These are phyloP conservation scores for Cercospora canescens DNA, from an alignment of 2,329 filamentous ascomycete genomes.

Conservation along the genomic window DNA sequence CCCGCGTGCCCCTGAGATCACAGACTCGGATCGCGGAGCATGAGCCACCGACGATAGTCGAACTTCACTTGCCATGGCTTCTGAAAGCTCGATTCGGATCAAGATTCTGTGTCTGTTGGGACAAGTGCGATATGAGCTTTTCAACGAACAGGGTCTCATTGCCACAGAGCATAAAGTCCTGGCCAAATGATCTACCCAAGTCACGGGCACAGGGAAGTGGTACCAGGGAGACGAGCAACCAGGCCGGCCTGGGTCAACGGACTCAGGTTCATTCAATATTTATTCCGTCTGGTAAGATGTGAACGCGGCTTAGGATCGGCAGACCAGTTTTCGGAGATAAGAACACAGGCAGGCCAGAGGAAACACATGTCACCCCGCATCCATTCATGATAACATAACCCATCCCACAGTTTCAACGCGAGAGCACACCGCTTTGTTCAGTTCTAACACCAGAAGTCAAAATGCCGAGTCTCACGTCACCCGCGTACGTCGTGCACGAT, in stretches of 20 bases:
- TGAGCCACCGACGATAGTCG: not conserved
- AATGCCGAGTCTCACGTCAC: not conserved
- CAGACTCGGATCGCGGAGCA: not conserved
- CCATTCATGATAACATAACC: not conserved
- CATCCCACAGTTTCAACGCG: not conserved
- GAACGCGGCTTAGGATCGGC: not conserved
- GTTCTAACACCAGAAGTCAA: not conserved
- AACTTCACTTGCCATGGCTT: not conserved
- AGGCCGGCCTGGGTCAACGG: not conserved
- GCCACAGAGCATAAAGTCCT: not conserved
- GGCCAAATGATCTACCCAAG: not conserved
- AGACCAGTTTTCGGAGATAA: not conserved
- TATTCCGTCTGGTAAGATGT: not conserved
- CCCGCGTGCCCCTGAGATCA: not conserved
- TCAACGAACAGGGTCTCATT: too few species aligned
- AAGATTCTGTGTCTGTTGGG: too few species aligned
- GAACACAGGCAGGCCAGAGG: not conserved
- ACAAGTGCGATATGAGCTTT: too few species aligned
- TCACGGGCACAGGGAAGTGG: not conserved
- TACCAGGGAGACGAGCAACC: not conserved
- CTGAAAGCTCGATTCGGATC: too few species aligned
- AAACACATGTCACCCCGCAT: not conserved
- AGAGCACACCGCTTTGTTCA: not conserved
- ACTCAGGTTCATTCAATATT: not conserved
- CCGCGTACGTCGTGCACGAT: slow-evolving; percentile 20